Base-by-base conservation (phyloP, 2,329 filamentous ascomycete genomes). In the Nectriaceae sp. region DNA sequence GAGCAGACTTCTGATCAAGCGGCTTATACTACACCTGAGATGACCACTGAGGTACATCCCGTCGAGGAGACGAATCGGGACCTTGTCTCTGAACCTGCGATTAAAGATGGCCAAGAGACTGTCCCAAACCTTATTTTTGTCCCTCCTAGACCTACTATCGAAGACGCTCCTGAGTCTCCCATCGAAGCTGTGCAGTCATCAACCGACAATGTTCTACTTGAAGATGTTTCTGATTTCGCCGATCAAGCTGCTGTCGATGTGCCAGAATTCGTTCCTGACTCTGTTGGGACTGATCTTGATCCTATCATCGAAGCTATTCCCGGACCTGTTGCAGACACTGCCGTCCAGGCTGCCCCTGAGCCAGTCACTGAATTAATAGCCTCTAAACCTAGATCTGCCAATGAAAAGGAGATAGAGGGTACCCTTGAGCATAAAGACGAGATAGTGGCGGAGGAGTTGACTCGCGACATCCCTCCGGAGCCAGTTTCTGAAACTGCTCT, bases 231-330 rank as follows among this genome's bases (percentile, higher is more conserved):
- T 29, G 33, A 36, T 11, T 6, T n/a, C 8, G 16, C 16, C 8
- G 6, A 5, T 18, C 20, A 21, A 5, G 40, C 33, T 26, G 18
- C 35, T 10, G 35, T 35, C 5, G 33, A 33, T 18, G 40, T 16
- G 18, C 42, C 3, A 19, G 24, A 21, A 13, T 29, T 19, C 19
- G 18, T 42, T 45, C 42, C 51, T 19, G 45, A 55, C 41, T 16
- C 33, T 37, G 8, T 44, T 26, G 41, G 40, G n/a, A 10, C 6
- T 3, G 20, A 20, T 21, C 15, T 22, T 21, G 47, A 50, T 11
- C 11, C 33, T 13, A n/a, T 22, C 10, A 46, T 42, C 11, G 33
- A 44, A n/a, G 31, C 35, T 18, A 35, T 24, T 16, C 8, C 33
- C 16, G 33, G 16, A 36, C 13, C 16, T 15, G 22, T 16, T 24